Evolutionary conservation across 352 stramenopile genomes (phyloP), one percentile per base, ranked within the genome.

Genomic region (Lagenidium sp.): DNA sequence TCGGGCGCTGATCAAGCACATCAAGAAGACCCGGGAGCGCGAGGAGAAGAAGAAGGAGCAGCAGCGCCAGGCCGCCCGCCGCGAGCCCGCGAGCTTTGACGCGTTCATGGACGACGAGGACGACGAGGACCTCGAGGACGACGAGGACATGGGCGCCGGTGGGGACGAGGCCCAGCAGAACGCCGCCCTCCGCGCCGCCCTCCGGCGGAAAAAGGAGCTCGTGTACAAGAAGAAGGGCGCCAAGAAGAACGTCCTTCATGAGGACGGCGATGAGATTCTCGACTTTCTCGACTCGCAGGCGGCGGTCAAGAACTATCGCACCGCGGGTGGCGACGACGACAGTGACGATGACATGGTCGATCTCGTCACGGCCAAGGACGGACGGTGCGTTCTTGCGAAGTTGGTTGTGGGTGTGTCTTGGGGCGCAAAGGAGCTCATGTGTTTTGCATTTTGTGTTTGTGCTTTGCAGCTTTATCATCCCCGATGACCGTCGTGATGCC

Each of bases 1-100:
- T 54, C 76, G 65, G 20, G 80, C 88, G 24, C 54, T 98, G 23
- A 93, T 98, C 46, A 95, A 85, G 51, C 90, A 98, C 64, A 97
- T 98, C 54, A 91, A 96, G 57, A 98, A 98, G 75, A 89, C 95
- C 6, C 91, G 89, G 30, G 85, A 97, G 47, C 78, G 89, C 31
- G 82, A 91, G 43, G 71, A 92, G 44, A 89, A 88, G 60, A 88
- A 89, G 53, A 91, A 94, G 30, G 53, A 61, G 13, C 30, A 49
- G 36, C 16, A 7, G n/a, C n/a, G 36, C 19, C 36, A 26, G 16
- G 12, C 24, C n/a, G 13, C 30, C 28, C 22, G 43, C 31, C 26
- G 37, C 42, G 25, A n/a, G n/a, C n/a, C n/a, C n/a, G n/a, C n/a
- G n/a, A 60, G 45, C 41, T 93, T 93, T 47, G 78, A 87, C 24